Percentiles rank a stretch among this genome's conserved stretches.
These are phyloP conservation scores for Coemansia sp. DNA, from an alignment of 192 early-diverging fungal species.

Conservation along the genomic window DNA sequence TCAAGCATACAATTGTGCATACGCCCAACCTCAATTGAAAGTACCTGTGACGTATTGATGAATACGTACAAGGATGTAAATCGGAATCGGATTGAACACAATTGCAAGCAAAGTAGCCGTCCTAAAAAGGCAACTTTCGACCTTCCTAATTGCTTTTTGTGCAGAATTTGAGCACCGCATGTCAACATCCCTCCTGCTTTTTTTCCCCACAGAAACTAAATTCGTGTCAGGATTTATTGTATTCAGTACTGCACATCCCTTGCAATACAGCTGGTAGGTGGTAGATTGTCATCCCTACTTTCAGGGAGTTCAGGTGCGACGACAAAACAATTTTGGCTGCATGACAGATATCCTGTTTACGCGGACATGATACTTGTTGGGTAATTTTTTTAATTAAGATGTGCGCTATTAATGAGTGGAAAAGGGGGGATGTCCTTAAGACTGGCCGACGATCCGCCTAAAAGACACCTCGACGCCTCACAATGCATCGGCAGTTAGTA, in stretches of 20 bases:
- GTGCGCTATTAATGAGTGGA: not conserved
- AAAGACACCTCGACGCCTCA: slow-evolving; percentile 8
- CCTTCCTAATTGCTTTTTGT: not conserved
- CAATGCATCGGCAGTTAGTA: slow-evolving; percentile 14
- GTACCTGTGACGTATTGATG: not conserved
- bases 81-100: slow-evolving; percentile 1
- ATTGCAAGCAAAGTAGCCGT: not conserved
- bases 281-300: not conserved
- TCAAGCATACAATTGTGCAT: slow-evolving; percentile 1
- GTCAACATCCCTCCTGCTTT: not conserved
- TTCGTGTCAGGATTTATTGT: not conserved
- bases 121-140: not conserved
- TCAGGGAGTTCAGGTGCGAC: not conserved
- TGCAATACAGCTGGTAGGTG: not conserved
- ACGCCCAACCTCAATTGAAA: not conserved
- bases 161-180: not conserved
- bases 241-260: not conserved
- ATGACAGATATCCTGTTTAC: not conserved
- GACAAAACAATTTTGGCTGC: not conserved
- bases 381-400: not conserved
- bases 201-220: not conserved
- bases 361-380: not conserved
- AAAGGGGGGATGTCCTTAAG: not conserved
- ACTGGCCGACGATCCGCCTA: not conserved
- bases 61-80: not conserved